Percentiles rank a stretch among this genome's conserved stretches.
Evolutionary conservation across 495 filamentous ascomycete genomes (phyloP).

Genomic region (Penicillium coffeae): DNA sequence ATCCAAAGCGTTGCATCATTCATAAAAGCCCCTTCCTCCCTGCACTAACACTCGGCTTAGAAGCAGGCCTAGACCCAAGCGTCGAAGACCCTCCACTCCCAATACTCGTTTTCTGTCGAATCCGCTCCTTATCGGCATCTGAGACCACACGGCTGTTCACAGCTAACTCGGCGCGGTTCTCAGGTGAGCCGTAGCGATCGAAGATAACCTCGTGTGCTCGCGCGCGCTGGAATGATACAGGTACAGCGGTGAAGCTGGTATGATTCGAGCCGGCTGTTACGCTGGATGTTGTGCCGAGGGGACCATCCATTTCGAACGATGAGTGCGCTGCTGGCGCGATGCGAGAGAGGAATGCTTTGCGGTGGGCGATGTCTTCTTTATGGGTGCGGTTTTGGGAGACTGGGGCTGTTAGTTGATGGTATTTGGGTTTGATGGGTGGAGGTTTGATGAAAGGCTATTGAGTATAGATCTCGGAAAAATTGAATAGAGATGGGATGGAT

Average conservation of each 20-base stretch:
- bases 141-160: conserved; percentile 5
- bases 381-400: conserved; percentile 22
- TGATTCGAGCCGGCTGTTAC: conserved; percentile 6
- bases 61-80: not conserved
- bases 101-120: not conserved
- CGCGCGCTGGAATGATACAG: not conserved
- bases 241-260: not conserved
- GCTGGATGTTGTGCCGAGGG: conserved; percentile 12
- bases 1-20: too few relatives aligned
- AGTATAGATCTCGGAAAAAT: too few relatives aligned
- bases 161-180: conserved; percentile 19
- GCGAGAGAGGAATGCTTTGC: conserved; percentile 28
- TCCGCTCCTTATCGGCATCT: conserved; percentile 4
- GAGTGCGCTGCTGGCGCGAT: conserved; percentile 6
- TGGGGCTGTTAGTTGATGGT: not conserved
- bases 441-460: not conserved
- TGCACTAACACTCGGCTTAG: too few relatives aligned
- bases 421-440: not conserved
- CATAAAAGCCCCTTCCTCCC: too few relatives aligned
- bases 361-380: conserved; percentile 30
- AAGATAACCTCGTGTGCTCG: conserved; percentile 26
- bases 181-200: conserved; percentile 12
- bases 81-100: not conserved
- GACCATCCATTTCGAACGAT: not conserved
- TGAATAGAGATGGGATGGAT: not conserved